These are phyloP conservation scores for Verbascum thapsus DNA, from an alignment of 257 asterid genomes.

Conservation along the genomic window DNA sequence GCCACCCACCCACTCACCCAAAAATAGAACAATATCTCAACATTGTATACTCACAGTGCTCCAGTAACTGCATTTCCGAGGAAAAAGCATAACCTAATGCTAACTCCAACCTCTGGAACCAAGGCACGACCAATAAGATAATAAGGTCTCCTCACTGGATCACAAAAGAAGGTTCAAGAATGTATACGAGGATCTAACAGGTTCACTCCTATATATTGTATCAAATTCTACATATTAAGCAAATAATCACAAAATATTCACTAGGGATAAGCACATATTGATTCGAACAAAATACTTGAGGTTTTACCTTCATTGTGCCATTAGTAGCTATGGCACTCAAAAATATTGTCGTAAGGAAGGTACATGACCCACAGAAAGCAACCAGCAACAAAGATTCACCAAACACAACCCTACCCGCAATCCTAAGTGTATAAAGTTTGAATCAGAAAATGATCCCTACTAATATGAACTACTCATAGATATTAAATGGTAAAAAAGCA, in stretches of 20 bases:
- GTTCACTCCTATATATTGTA: constrained; percentile 18
- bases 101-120: constrained; percentile 99
- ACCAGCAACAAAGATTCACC: constrained; percentile 90
- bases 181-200: constrained; percentile 24
- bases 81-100: constrained; percentile 98
- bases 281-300: constrained; percentile 13
- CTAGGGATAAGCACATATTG: constrained; percentile 16
- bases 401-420: constrained; percentile 98
- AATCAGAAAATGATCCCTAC: constrained; percentile 29
- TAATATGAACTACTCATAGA: constrained; percentile 10
- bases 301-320: constrained; percentile 96
- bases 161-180: constrained; percentile 30
- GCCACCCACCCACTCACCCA: too few relatives aligned
- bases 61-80: constrained; percentile 99
- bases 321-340: constrained; percentile 98
- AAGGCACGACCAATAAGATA: constrained; percentile 99
- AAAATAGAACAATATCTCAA: constrained; percentile 1
- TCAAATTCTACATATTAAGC: constrained; percentile 15
- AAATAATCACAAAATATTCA: constrained; percentile 11
- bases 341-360: constrained; percentile 91
- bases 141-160: constrained; percentile 98
- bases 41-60: constrained; percentile 78
- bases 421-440: constrained; percentile 62
- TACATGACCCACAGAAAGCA: constrained; percentile 91
- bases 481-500: constrained; percentile 18